phyloP scores from a whole-genome alignment of 306 rosid genomes.

The Leucaena leucocephala region DNA sequence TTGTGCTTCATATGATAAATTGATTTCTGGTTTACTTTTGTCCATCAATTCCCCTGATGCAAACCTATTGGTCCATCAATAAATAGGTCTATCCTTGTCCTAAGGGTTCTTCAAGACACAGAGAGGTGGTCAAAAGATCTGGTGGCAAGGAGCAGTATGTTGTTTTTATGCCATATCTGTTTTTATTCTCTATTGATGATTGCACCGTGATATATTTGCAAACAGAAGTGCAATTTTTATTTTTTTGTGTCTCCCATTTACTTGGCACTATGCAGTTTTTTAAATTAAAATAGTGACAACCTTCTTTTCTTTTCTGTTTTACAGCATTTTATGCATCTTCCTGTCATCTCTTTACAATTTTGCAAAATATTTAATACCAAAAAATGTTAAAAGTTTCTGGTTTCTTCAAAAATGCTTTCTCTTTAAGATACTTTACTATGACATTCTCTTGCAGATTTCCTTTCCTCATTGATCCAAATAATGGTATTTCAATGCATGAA shows the following conservation, averaged over 20 bases:
- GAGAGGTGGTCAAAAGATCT: constrained; percentile 68
- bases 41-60: constrained; percentile 27
- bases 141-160: constrained; percentile 95
- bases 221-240: not conserved
- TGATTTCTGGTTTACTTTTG: constrained; percentile 29
- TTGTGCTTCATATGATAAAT: constrained; percentile 17
- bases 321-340: constrained; percentile 2
- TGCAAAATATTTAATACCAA: constrained; percentile 7
- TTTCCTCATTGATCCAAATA: constrained; percentile 74
- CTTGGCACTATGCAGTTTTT: constrained; percentile 1
- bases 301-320: not conserved
- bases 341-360: constrained; percentile 1
- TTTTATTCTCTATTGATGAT: constrained; percentile 13
- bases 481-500: constrained; percentile 72
- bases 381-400: constrained; percentile 7
- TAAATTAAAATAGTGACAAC: not conserved
- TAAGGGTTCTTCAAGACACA: constrained; percentile 82
- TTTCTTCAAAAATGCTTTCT: constrained; percentile 28
- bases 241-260: not conserved
- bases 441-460: constrained; percentile 75
- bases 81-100: constrained; percentile 92
- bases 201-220: not conserved
- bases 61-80: constrained; percentile 40
- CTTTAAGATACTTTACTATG: constrained; percentile 2
- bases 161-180: constrained; percentile 34